Percentiles rank a stretch among this genome's conserved stretches.
phyloP scores from a whole-genome alignment of 768 basidiomycete species.

The Boletus rufocinnamomeus region DNA sequence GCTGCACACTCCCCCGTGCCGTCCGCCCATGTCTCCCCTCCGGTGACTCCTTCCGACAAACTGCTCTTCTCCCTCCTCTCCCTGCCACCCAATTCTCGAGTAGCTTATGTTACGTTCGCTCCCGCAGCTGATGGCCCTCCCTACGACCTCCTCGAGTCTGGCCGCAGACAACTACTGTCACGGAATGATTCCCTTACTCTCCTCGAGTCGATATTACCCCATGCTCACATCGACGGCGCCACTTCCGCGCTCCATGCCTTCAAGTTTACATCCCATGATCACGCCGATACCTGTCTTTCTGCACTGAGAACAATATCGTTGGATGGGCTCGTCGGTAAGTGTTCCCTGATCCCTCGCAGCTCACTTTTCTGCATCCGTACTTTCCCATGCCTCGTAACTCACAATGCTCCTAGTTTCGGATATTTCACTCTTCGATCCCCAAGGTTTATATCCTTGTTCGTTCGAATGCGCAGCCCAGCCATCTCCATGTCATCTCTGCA shows the following conservation, averaged over 20 bases:
- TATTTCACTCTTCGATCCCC: conserved; percentile 45
- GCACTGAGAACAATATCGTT: conserved; percentile 43
- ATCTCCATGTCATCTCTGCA: conserved; percentile 43
- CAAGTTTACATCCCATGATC: conserved; percentile 42
- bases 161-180: conserved; percentile 50
- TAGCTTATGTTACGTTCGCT: conserved; percentile 49
- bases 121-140: conserved; percentile 30
- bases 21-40: conserved; percentile 23
- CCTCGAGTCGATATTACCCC: conserved; percentile 52
- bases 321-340: conserved; percentile 56
- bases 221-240: conserved; percentile 47
- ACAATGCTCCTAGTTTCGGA: conserved; percentile 41
- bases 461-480: conserved; percentile 42
- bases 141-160: conserved; percentile 53
- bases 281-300: conserved; percentile 32
- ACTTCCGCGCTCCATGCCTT: conserved; percentile 61
- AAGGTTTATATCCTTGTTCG: conserved; percentile 57
- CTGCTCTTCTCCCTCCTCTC: conserved; percentile 50
- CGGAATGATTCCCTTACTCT: conserved; percentile 42
- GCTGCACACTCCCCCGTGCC: conserved; percentile 15
- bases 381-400: conserved; percentile 4
- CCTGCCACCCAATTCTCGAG: conserved; percentile 43
- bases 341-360: background rate
- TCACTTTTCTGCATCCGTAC: conserved; percentile 5
- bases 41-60: conserved; percentile 39